Evolutionary conservation across 2,329 filamentous ascomycete genomes (phyloP), one percentile per base, ranked within the genome.

Genomic region (Colletotrichum sp.): DNA sequence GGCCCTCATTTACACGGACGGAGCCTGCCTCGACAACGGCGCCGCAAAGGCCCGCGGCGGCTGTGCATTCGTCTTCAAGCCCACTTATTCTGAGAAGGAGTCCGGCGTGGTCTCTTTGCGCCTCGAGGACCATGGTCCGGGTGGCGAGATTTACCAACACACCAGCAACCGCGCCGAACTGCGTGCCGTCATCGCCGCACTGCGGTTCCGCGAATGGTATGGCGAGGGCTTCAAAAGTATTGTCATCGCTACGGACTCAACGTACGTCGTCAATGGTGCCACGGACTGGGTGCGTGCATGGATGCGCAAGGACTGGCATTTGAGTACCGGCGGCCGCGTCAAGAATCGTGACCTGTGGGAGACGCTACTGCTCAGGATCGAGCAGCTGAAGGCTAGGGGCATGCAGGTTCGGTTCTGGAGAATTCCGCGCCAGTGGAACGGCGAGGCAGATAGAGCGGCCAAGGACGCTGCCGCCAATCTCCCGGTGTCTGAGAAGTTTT

Each of bases 141-240:
- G 81, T 64, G 86, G 85, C 15, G 80, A 85, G 28, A 18, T 67
- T 0, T 72, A 80, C 55, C 66, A 77, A 9, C 86, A 88, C 74
- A 90, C 85, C 24, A 90, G 85, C 82, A 89, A 91, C 77, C 85
- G 90, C 6, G 90, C 90, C 5, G 88, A 91, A 79, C 85, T 92
- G 8, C 90, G 89, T 16, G 90, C 89, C 8, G 88, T 87, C 7
- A 86, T 91, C 63, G 87, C 84, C 7, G 90, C 87, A 6, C 83
- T 91, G 28, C 82, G 85, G 32, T 87, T 84, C 77, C 82, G 84
- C 4, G 10, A 79, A 76, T 91, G 88, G 89, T n/a, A 16, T 0
- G 81, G 79, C 6, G 87, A 90, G 80, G 79, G 86, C 71, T 82
- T 83, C 81, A 52, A 74, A 13, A 81, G 80, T 3, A 8, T 92